Conservation (phyloP, 148 eudicot species). For the Arctostaphylos glauca region DNA sequence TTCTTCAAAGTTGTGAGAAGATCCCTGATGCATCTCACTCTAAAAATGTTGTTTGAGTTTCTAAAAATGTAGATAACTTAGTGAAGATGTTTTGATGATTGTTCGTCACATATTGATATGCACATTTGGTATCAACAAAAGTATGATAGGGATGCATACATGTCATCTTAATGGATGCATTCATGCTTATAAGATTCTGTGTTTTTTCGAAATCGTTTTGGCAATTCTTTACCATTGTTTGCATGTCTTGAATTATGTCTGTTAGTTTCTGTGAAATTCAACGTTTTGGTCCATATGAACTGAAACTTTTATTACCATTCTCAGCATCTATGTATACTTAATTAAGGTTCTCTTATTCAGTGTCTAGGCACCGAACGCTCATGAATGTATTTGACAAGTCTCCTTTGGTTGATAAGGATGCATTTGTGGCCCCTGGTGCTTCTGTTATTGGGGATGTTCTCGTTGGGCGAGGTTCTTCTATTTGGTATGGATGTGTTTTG, state of each 20-base stretch:
- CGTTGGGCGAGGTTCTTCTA: slow-evolving; percentile 65
- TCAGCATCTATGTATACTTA: neutral
- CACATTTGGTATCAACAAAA: neutral
- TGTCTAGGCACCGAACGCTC: slow-evolving; percentile 78
- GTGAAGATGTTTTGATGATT: neutral
- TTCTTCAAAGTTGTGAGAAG: neutral
- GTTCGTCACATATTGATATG: neutral
- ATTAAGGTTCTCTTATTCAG: slow-evolving; percentile 24
- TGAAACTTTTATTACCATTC: neutral
- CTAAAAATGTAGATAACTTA: neutral
- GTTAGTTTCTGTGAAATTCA: neutral
- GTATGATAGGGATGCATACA: neutral
- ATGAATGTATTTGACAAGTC: slow-evolving; percentile 79
- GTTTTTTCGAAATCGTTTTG: neutral
- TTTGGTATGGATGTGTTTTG: slow-evolving; percentile 92
- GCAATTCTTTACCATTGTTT: neutral
- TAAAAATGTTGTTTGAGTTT: neutral
- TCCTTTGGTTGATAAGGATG: slow-evolving; percentile 73
- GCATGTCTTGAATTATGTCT: neutral
- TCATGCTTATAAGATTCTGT: neutral
- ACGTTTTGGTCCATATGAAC: neutral
- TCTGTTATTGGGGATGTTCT: slow-evolving; percentile 81
- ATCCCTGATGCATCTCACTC: neutral
- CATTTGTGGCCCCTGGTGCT: slow-evolving; percentile 91
- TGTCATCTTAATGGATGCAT: neutral